Base-by-base conservation (phyloP, 2,329 filamentous ascomycete genomes). In the Trichothecium roseum region DNA sequence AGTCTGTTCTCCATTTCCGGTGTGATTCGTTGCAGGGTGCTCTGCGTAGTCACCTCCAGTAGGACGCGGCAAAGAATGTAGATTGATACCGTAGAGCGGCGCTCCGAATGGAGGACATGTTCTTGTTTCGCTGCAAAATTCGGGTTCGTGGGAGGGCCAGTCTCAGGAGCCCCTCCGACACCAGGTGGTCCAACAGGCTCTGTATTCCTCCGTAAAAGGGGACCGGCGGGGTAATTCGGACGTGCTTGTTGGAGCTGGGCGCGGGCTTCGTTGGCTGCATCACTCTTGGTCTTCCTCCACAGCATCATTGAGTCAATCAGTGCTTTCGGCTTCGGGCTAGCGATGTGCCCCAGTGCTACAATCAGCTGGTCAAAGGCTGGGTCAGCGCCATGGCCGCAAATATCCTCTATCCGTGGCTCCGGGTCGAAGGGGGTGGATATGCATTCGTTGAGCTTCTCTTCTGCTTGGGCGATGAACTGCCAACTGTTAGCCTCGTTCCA, bases 271-370 rank as follows among this genome's bases (percentile, higher is more conserved):
- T 76, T 81, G 18, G 88, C 87, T 16, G 82, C 78, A 57, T 96
- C 89, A 44, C 87, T 94, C 63, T 96, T 96, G 44, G 78, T 84
- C 59, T 95, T 96, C 37, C 91, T 79, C 91, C 91, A 98, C 22
- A 94, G 73, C 85, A 98, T 98, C 56, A 98, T 87, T 15, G 85
- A 88, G 57, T 98, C 91, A 50, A 98, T 95, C 35, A 98, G 63
- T 5, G 87, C 84, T 54, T 94, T 96, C 5, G 93, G 93, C 53
- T 93, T 94, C 45, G 88, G 83, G 40, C 86, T 84, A 36, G 89
- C 86, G 51, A 98, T 94, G 54, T 96, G 89, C 4, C 91, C 91
- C 28, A 98, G 69, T 13, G 93, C 91, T 18, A 81, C 78, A 44
- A 98, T 93, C 49, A 94, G 75, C 60, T 96, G 89, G 57, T 98